Percentiles rank a stretch among this genome's conserved stretches.
Evolutionary conservation across 305 asterid genomes (phyloP).

Genomic region (Fraxinus velutina): DNA sequence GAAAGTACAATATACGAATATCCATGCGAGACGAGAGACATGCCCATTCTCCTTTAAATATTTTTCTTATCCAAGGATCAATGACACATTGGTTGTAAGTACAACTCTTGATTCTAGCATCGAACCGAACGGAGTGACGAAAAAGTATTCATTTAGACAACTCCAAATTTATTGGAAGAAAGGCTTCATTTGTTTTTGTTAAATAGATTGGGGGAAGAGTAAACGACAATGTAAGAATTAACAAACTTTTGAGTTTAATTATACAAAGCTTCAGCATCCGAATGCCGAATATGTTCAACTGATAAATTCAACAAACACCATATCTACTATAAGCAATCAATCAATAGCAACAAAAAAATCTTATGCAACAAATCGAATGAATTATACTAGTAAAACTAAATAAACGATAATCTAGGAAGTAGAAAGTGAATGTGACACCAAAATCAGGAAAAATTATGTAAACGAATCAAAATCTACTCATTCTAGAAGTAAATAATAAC

Average conservation of each 20-base stretch:
- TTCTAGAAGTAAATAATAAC: conserved; percentile 4
- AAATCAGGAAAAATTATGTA: conserved; percentile 9
- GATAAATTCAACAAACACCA: not conserved
- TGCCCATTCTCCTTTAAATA: not conserved
- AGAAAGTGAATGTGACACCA: not conserved
- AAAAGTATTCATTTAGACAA: not conserved
- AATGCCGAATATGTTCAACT: not conserved
- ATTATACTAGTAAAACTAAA: not conserved
- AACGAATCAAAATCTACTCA: conserved; percentile 11
- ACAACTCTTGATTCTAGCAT: not conserved
- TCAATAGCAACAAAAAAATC: conserved; percentile 16
- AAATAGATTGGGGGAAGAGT: not conserved
- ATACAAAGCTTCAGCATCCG: conserved; percentile 12
- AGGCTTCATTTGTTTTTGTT: not conserved
- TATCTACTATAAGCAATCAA: not conserved
- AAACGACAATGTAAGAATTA: not conserved
- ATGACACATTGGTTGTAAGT: not conserved
- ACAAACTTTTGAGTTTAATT: not conserved
- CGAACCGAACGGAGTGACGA: not conserved
- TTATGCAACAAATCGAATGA: not conserved
- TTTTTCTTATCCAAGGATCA: not conserved
- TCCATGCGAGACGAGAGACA: not conserved
- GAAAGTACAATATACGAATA: not conserved
- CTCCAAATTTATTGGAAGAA: not conserved
- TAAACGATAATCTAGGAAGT: not conserved